These are phyloP conservation scores for Tricholoma bakamatsutake DNA, from an alignment of 768 basidiomycete genomes.

Conservation along the genomic window DNA sequence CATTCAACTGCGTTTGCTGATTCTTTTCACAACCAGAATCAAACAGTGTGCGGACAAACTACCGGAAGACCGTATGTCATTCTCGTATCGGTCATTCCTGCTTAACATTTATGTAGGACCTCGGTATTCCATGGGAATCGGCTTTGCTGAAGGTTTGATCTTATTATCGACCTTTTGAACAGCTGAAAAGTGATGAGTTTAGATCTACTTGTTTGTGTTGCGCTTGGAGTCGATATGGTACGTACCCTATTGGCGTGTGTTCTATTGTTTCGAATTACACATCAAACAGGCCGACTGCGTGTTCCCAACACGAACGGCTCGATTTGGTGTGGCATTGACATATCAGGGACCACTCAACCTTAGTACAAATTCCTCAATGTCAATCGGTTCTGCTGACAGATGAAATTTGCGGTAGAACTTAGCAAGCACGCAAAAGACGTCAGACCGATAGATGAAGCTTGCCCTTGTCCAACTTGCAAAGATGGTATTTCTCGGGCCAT, in stretches of 20 bases:
- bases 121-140: slow-evolving; percentile 89
- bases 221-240: slow-evolving; percentile 92
- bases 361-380: slow-evolving; percentile 35
- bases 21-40: slow-evolving; percentile 42
- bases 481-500: slow-evolving; percentile 64
- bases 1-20: too few relatives aligned
- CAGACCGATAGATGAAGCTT: slow-evolving; percentile 63
- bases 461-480: slow-evolving; percentile 84
- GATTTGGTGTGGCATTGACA: slow-evolving; percentile 87
- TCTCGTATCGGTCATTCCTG: background rate
- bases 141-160: slow-evolving; percentile 77
- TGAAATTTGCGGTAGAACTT: slow-evolving; percentile 39
- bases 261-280: background rate
- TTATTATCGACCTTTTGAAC: background rate
- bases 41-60: slow-evolving; percentile 76
- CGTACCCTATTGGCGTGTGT: slow-evolving; percentile 5
- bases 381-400: background rate
- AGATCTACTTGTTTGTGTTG: slow-evolving; percentile 89
- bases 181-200: background rate
- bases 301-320: slow-evolving; percentile 87
- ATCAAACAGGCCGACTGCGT: slow-evolving; percentile 77
- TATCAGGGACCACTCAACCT: slow-evolving; percentile 79
- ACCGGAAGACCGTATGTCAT: slow-evolving; percentile 65
- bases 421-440: slow-evolving; percentile 68
- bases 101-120: slow-evolving; percentile 48